These are phyloP conservation scores for Cladosporium sp. DNA, from an alignment of 2,329 filamentous ascomycete species.

Conservation along the genomic window DNA sequence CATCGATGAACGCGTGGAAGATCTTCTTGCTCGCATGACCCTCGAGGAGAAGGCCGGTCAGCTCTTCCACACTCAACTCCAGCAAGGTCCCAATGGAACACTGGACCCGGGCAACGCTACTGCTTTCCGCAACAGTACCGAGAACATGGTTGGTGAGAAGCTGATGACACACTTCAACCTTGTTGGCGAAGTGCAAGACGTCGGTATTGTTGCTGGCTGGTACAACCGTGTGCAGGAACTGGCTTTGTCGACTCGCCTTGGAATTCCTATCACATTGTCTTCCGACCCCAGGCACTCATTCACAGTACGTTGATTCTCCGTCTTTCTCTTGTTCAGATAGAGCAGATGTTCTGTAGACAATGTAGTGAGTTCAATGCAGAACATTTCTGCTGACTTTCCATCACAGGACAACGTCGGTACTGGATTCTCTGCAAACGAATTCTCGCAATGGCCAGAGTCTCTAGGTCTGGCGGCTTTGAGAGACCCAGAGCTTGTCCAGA, in stretches of 20 bases:
- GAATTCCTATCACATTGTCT: slow-evolving; percentile 54
- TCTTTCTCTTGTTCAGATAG: too few species aligned
- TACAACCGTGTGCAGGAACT: slow-evolving; percentile 48
- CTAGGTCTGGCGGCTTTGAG: slow-evolving; percentile 55
- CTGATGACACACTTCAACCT: slow-evolving; percentile 53
- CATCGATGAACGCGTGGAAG: slow-evolving; percentile 52
- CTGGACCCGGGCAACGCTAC: slow-evolving; percentile 29
- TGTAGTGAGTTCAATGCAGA: too few species aligned
- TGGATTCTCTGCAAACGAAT: slow-evolving; percentile 46
- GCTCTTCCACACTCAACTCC: slow-evolving; percentile 48
- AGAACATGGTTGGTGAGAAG: slow-evolving; percentile 41
- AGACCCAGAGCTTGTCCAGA: slow-evolving; percentile 46
- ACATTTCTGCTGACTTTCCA: too few species aligned
- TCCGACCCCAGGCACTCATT: slow-evolving; percentile 53
- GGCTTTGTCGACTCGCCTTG: slow-evolving; percentile 49
- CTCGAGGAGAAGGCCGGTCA: slow-evolving; percentile 54
- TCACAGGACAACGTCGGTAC: slow-evolving; percentile 45
- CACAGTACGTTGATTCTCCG: slow-evolving; percentile 28
- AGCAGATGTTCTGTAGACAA: too few species aligned
- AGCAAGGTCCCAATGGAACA: slow-evolving; percentile 39
- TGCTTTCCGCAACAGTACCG: slow-evolving; percentile 32
- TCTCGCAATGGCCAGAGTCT: slow-evolving; percentile 57
- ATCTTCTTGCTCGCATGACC: slow-evolving; percentile 51
- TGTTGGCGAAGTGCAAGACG: slow-evolving; percentile 48
- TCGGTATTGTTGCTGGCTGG: slow-evolving; percentile 41